A percentile compares a stretch with the other conserved stretches of the same genome.
These are phyloP conservation scores for Albatrellus ellisii DNA, from an alignment of 768 basidiomycete genomes.

Conservation along the genomic window DNA sequence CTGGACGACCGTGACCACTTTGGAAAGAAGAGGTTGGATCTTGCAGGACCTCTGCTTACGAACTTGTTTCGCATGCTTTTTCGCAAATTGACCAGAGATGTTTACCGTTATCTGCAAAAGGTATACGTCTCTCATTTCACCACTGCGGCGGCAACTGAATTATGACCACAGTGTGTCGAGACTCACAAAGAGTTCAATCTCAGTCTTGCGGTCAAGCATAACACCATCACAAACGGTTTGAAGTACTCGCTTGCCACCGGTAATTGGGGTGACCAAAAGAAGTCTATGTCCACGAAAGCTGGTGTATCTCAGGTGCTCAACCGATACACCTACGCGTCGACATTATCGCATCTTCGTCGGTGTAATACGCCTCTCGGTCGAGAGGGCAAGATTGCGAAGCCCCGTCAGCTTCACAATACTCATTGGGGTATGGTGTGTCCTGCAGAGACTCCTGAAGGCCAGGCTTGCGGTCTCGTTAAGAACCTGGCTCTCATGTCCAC, in stretches of 20 bases:
- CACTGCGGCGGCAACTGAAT: slow-evolving; percentile 1
- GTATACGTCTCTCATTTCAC: slow-evolving; percentile 25
- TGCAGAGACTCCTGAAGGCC: slow-evolving; percentile 98
- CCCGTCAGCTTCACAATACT: slow-evolving; percentile 96
- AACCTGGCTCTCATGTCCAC: slow-evolving; percentile 96
- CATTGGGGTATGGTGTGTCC: slow-evolving; percentile 99
- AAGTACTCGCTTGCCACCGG: slow-evolving; percentile 97
- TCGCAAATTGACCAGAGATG: slow-evolving; percentile 91
- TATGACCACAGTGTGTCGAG: slow-evolving; percentile 71
- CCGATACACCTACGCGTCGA: slow-evolving; percentile 97
- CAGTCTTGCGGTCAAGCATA: slow-evolving; percentile 84
- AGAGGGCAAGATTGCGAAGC: slow-evolving; percentile 98
- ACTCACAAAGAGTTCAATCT: slow-evolving; percentile 92
- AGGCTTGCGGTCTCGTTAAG: slow-evolving; percentile 98
- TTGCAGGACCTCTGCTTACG: slow-evolving; percentile 93
- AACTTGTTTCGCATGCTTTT: slow-evolving; percentile 97
- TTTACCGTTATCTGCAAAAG: slow-evolving; percentile 95
- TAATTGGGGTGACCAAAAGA: slow-evolving; percentile 99
- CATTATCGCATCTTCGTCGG: slow-evolving; percentile 92
- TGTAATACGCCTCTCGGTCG: slow-evolving; percentile 97
- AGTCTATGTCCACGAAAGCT: slow-evolving; percentile 94
- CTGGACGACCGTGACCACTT: slow-evolving; percentile 99
- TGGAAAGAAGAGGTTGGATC: slow-evolving; percentile 92
- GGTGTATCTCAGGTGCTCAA: slow-evolving; percentile 99
- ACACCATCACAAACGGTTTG: slow-evolving; percentile 95